Conservation (phyloP, 768 basidiomycete species). For the Hirschioporus abietinus region DNA sequence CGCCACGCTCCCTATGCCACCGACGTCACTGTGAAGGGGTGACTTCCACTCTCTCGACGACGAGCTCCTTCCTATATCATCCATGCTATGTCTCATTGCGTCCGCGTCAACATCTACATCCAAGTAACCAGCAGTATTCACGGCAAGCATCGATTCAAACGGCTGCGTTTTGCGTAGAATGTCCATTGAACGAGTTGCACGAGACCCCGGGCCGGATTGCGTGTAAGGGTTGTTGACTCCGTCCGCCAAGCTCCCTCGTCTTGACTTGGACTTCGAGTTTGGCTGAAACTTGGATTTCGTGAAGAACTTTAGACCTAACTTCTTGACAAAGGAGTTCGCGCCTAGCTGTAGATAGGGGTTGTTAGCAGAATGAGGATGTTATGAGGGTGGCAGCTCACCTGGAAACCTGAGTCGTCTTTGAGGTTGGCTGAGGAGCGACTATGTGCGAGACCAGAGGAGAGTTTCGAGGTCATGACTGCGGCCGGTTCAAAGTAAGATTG, state of each 20-base stretch:
- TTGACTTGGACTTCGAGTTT: neutral
- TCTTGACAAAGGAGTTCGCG: conserved; percentile 2
- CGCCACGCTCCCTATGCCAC: neutral
- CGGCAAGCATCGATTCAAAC: neutral
- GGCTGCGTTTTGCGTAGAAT: conserved; percentile 1
- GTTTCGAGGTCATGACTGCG: neutral
- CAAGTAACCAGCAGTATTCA: neutral
- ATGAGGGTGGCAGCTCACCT: neutral
- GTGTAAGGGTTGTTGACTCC: neutral
- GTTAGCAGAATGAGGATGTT: neutral
- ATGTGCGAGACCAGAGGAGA: neutral
- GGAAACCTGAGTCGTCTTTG: neutral
- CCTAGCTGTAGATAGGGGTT: neutral
- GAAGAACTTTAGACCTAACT: conserved; percentile 2
- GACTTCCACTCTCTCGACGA: neutral
- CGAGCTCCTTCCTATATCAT: neutral
- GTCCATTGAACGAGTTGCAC: conserved; percentile 2
- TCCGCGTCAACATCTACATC: neutral
- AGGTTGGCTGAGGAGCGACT: neutral
- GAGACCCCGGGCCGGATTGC: neutral
- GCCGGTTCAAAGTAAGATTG: neutral
- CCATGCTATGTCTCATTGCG: neutral
- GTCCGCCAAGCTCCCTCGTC: neutral
- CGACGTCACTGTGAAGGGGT: neutral
- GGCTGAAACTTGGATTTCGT: neutral